A percentile compares a stretch with the other conserved stretches of the same genome.
These are phyloP conservation scores for Xylariaceae sp. DNA, from an alignment of 2,329 filamentous ascomycete genomes.

Conservation along the genomic window DNA sequence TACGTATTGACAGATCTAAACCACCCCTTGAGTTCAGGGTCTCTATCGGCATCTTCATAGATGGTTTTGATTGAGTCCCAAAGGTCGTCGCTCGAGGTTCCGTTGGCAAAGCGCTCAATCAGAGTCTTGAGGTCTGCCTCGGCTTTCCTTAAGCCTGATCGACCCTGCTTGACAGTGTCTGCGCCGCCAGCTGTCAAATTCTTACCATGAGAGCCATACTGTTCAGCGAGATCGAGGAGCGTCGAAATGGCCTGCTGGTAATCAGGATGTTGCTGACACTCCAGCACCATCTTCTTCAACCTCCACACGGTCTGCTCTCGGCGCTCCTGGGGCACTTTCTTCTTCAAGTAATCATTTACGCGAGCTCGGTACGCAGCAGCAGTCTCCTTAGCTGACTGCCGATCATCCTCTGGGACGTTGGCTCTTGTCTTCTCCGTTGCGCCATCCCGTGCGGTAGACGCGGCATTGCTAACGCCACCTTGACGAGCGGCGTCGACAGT, in stretches of 20 bases:
- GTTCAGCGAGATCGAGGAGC: slow-evolving; percentile 77
- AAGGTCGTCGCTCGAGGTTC: slow-evolving; percentile 82
- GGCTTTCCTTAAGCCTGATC: slow-evolving; percentile 64
- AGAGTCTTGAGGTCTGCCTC: slow-evolving; percentile 82
- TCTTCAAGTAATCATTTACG: slow-evolving; percentile 70
- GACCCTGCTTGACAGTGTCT: slow-evolving; percentile 70
- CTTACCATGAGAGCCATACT: slow-evolving; percentile 75
- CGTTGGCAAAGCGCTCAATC: slow-evolving; percentile 93
- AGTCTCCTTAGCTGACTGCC: slow-evolving; percentile 30
- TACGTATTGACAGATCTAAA: slow-evolving; percentile 77
- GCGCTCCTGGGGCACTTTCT: slow-evolving; percentile 89
- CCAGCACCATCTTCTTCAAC: slow-evolving; percentile 94
- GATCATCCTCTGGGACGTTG: slow-evolving; percentile 62
- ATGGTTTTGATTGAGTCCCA: slow-evolving; percentile 82
- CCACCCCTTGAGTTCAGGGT: slow-evolving; percentile 85
- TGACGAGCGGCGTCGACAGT: slow-evolving; percentile 44
- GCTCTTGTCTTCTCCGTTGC: slow-evolving; percentile 57
- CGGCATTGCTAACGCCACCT: slow-evolving; percentile 17
- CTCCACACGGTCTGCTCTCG: slow-evolving; percentile 90
- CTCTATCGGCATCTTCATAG: slow-evolving; percentile 81
- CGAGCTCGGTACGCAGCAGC: slow-evolving; percentile 38
- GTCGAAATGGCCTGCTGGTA: slow-evolving; percentile 92
- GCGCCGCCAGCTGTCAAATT: slow-evolving; percentile 61
- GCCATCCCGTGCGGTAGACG: slow-evolving; percentile 30
- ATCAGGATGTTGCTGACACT: slow-evolving; percentile 92